Conservation (phyloP, 2,329 filamentous ascomycete genomes). For the Neonectria faginata region DNA sequence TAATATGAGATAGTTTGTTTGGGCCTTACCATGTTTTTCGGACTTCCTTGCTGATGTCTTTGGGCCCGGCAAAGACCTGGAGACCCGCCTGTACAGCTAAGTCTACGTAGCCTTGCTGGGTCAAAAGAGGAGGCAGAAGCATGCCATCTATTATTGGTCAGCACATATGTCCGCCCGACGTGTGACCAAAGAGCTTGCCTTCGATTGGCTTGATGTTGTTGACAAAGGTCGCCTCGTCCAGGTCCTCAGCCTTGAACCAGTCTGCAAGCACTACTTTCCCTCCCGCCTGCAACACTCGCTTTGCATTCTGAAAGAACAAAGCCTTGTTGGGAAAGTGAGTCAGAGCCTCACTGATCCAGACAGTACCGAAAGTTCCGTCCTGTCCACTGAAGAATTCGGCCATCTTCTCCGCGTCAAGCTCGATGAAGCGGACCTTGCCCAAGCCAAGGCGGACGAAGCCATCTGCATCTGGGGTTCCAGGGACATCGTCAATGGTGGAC, state of each 20-base stretch:
- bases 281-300: conserved; percentile 59
- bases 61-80: conserved; percentile 57
- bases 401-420: conserved; percentile 73
- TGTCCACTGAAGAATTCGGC: conserved; percentile 60
- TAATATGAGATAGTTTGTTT: no score
- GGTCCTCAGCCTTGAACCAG: conserved; percentile 68
- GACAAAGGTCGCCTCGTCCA: conserved; percentile 58
- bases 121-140: conserved; percentile 68
- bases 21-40: conserved; percentile 67
- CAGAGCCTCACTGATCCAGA: conserved; percentile 73
- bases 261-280: conserved; percentile 69
- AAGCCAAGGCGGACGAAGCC: conserved; percentile 55
- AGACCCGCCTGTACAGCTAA: conserved; percentile 63
- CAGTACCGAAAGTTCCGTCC: conserved; percentile 61
- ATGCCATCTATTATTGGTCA: conserved; percentile 61
- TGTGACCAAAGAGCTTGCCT: conserved; percentile 49
- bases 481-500: conserved; percentile 4
- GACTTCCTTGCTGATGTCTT: conserved; percentile 69
- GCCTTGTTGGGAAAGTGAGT: conserved; percentile 70
- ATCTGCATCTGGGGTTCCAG: conserved; percentile 40
- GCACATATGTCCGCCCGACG: neutral
- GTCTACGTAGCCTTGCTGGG: conserved; percentile 63
- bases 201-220: conserved; percentile 70
- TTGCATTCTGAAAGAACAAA: conserved; percentile 67
- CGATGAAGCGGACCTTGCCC: conserved; percentile 65